These are phyloP conservation scores for Aphanomyces astaci DNA, from an alignment of 352 stramenopile genomes.

Conservation along the genomic window DNA sequence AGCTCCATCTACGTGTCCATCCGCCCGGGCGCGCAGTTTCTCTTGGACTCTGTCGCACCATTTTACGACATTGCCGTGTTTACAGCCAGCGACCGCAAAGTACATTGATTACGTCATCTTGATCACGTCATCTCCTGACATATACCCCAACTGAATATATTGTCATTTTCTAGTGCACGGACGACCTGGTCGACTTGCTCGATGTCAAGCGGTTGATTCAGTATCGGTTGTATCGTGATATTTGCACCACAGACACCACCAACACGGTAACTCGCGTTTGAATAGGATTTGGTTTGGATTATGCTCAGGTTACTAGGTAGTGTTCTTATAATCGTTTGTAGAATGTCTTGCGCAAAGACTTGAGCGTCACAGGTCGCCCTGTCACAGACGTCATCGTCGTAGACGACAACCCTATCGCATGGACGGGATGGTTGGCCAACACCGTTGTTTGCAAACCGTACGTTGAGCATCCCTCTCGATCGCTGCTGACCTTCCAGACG, in stretches of 20 bases:
- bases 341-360: background rate
- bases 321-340: background rate
- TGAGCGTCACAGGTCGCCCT: background rate
- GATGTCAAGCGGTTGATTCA: constrained; percentile 3
- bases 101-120: no score
- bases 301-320: no score
- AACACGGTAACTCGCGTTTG: background rate
- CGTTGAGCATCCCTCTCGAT: background rate
- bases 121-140: no score
- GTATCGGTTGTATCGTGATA: constrained; percentile 16
- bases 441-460: constrained; percentile 1
- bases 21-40: constrained; percentile 3
- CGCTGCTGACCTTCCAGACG: background rate
- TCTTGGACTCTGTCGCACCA: background rate
- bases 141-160: no score
- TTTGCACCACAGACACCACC: background rate
- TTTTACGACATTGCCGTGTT: constrained; percentile 19
- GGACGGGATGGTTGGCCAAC: background rate
- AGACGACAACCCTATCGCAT: constrained; percentile 6
- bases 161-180: constrained; percentile 22
- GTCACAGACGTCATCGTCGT: constrained; percentile 1
- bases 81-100: constrained; percentile 11
- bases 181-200: constrained; percentile 4
- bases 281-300: no score
- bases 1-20: constrained; percentile 18